Percentiles rank a stretch among this genome's conserved stretches.
Conservation (phyloP, 2,329 filamentous ascomycete species). For the Talaromyces sp. region DNA sequence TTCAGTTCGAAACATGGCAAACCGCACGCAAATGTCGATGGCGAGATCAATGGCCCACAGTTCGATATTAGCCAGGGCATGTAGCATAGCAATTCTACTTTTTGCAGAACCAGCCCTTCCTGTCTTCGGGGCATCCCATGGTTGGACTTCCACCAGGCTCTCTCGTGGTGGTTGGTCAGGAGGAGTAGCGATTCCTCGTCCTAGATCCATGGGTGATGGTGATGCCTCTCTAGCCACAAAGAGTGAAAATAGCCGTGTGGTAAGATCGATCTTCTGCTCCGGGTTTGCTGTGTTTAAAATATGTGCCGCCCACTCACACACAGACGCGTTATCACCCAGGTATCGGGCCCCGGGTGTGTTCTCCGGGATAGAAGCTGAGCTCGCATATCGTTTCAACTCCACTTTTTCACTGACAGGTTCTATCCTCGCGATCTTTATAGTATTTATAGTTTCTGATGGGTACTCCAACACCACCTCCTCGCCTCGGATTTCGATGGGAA, state of each 20-base stretch:
- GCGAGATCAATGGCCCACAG: slow-evolving; percentile 47
- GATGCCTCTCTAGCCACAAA: slow-evolving; percentile 38
- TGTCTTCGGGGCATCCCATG: slow-evolving; percentile 37
- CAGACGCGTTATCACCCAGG: slow-evolving; percentile 37
- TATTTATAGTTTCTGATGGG: slow-evolving; percentile 17
- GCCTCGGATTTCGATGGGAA: slow-evolving; percentile 35
- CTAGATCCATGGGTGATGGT: slow-evolving; percentile 39
- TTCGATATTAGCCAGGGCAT: slow-evolving; percentile 47
- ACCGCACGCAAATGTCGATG: slow-evolving; percentile 45
- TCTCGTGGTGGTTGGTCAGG: slow-evolving; percentile 41
- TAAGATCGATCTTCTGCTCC: slow-evolving; percentile 46
- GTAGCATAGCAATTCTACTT: slow-evolving; percentile 44
- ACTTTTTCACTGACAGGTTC: slow-evolving; percentile 45
- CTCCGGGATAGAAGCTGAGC: slow-evolving; percentile 16
- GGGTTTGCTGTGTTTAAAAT: slow-evolving; percentile 43
- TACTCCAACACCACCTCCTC: slow-evolving; percentile 34
- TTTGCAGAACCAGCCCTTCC: slow-evolving; percentile 42
- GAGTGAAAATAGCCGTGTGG: slow-evolving; percentile 40
- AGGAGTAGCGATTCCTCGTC: slow-evolving; percentile 30
- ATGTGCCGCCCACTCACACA: slow-evolving; percentile 47
- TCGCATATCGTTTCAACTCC: slow-evolving; percentile 36
- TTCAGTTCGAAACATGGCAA: slow-evolving; percentile 40
- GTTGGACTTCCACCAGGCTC: slow-evolving; percentile 34
- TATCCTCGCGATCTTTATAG: slow-evolving; percentile 23
- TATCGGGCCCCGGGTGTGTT: slow-evolving; percentile 21